Evolutionary conservation across 1,139 yeast genomes (phyloP).

Genomic region (Tardiomyces digboiensis): DNA sequence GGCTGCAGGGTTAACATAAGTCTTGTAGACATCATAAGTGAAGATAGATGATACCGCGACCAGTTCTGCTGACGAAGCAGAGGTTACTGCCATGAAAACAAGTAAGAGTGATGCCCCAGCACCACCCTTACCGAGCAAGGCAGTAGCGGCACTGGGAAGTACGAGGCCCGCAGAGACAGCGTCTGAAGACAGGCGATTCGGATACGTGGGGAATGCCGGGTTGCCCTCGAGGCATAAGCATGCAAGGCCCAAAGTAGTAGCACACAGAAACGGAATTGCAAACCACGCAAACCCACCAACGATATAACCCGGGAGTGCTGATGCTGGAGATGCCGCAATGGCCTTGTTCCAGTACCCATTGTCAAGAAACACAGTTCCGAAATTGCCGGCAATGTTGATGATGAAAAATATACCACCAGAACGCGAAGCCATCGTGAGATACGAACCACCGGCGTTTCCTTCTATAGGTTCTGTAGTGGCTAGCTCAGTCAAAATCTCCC

Average conservation of each 20-base stretch:
- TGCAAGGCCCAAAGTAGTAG: slow-evolving; percentile 80
- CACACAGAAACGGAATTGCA: slow-evolving; percentile 74
- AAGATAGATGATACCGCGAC: slow-evolving; percentile 79
- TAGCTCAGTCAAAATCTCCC: slow-evolving; percentile 54
- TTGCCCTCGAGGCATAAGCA: slow-evolving; percentile 61
- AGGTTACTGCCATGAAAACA: slow-evolving; percentile 71
- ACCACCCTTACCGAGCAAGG: slow-evolving; percentile 79
- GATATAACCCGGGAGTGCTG: slow-evolving; percentile 85
- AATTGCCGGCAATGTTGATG: slow-evolving; percentile 76
- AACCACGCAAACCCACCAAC: slow-evolving; percentile 92
- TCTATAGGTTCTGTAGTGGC: slow-evolving; percentile 50
- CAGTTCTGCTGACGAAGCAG: slow-evolving; percentile 60
- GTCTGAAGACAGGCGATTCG: slow-evolving; percentile 47
- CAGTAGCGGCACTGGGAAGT: slow-evolving; percentile 79
- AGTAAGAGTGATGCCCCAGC: slow-evolving; percentile 70
- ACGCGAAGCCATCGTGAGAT: slow-evolving; percentile 66
- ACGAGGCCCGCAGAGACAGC: slow-evolving; percentile 78
- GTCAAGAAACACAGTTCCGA: slow-evolving; percentile 83
- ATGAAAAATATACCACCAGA: slow-evolving; percentile 79
- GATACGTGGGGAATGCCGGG: slow-evolving; percentile 71
- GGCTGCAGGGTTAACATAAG: slow-evolving; percentile 71
- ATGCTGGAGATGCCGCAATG: slow-evolving; percentile 74
- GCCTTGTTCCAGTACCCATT: slow-evolving; percentile 88
- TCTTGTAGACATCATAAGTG: slow-evolving; percentile 78
- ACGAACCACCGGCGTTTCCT: slow-evolving; percentile 68